Conservation (phyloP, 1,284 basidiomycete genomes). For the Chondrostereum purpureum region DNA sequence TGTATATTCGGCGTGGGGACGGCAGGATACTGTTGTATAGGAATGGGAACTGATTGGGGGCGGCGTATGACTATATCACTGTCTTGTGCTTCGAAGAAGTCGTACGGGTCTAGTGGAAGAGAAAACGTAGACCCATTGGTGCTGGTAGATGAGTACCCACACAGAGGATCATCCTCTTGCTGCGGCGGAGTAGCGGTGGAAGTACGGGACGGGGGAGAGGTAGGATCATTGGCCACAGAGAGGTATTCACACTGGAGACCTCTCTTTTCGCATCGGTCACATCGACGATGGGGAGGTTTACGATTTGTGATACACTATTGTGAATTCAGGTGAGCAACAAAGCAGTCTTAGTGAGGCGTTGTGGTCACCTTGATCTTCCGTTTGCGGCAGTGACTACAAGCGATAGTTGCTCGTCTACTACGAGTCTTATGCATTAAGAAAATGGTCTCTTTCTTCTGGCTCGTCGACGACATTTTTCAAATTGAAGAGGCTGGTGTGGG, state of each 20-base stretch:
- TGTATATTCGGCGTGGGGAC: too few relatives aligned
- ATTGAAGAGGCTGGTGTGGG: too few relatives aligned
- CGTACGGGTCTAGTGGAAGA: neutral
- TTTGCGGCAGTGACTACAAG: conserved; percentile 13
- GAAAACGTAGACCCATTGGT: neutral
- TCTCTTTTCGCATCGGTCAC: conserved; percentile 12
- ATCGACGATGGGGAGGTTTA: conserved; percentile 12
- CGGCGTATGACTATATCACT: neutral
- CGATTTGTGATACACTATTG: conserved; percentile 13
- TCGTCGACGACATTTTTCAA: too few relatives aligned
- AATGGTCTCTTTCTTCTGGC: conserved; percentile 4
- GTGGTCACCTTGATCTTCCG: conserved; percentile 13
- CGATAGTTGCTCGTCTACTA: conserved; percentile 7
- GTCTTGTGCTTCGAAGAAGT: neutral
- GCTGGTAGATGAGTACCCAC: neutral
- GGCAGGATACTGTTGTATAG: too few relatives aligned
- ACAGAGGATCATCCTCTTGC: neutral
- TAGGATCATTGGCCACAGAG: conserved; percentile 5
- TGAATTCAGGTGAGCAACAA: neutral
- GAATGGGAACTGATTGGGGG: neutral
- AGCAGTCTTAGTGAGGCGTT: neutral
- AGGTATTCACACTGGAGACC: conserved; percentile 14
- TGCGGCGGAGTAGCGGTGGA: neutral
- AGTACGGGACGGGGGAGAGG: neutral
- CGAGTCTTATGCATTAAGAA: conserved; percentile 1